phyloP scores from a whole-genome alignment of 805 yeast species.

The Yueomyces sp. region DNA sequence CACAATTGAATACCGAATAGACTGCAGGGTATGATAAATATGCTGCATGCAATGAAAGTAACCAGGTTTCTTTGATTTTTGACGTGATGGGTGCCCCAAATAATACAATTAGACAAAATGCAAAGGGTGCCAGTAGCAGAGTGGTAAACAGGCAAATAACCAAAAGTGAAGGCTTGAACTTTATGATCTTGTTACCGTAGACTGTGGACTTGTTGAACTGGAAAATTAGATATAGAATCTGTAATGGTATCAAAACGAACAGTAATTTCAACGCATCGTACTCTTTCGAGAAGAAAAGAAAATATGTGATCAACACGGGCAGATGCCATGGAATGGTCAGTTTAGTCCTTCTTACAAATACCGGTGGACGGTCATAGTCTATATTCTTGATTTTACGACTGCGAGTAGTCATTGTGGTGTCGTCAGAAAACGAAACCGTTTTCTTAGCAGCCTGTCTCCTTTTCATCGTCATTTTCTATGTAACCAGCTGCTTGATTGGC shows the following conservation, averaged over 20 bases:
- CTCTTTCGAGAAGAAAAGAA: constrained; percentile 16
- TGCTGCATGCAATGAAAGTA: constrained; percentile 50
- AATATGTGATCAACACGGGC: constrained; percentile 22
- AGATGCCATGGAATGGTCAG: constrained; percentile 22
- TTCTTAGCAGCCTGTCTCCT: constrained; percentile 11
- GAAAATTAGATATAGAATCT: constrained; percentile 24
- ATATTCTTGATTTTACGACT: constrained; percentile 11
- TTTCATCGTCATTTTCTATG: constrained; percentile 2
- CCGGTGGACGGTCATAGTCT: constrained; percentile 22
- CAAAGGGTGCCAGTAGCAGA: constrained; percentile 14
- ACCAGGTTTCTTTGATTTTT: constrained; percentile 38
- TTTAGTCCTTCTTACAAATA: constrained; percentile 19
- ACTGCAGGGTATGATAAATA: constrained; percentile 50
- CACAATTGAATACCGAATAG: constrained; percentile 41
- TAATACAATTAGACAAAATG: constrained; percentile 32
- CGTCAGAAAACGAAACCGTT: constrained; percentile 24
- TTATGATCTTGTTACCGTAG: constrained; percentile 22
- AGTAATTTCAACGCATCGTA: constrained; percentile 18
- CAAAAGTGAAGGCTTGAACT: constrained; percentile 14
- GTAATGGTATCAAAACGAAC: constrained; percentile 21
- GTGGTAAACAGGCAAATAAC: constrained; percentile 15
- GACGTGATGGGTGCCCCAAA: constrained; percentile 73
- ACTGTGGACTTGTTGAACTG: constrained; percentile 23
- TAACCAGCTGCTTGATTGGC: too few species aligned
- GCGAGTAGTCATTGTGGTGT: constrained; percentile 16